Evolutionary conservation across 169 alveolate genomes (phyloP), one percentile per base, ranked within the genome.

Genomic region (Plasmodium vivax): DNA sequence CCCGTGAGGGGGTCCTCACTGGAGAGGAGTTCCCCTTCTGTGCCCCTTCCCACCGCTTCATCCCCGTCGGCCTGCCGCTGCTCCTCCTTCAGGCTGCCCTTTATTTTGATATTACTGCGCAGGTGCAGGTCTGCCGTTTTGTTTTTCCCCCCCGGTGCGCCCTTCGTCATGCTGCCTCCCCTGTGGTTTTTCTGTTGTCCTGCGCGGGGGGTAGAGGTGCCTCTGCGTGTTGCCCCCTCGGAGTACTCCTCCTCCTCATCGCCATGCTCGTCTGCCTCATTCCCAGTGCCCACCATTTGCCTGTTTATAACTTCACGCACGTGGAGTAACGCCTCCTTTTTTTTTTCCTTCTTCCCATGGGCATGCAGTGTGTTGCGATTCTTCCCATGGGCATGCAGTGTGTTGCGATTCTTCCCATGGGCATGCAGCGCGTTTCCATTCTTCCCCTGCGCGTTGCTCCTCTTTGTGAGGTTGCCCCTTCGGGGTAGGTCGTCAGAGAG

Each of bases 101-200:
- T 87, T 16, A 87, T 87, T 23, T 62, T 51, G 30, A 38, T 77
- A 79, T 87, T 75, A 38, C 54, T 79, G 3, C 58, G 32, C 68
- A 80, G 47, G 9, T 73, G 74, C 36, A 84, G 36, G 56, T 72
- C 77, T 41, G 68, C 43, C 8, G 36, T 12, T 84, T 62, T 72
- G 9, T 8, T 72, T 23, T 14, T 43, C 1, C 54, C 79, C 72
- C 30, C 74, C 14, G 27, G 3, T 82, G 90, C 14, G 5, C 9
- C 32, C 32, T 73, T 54, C 14, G n/a, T 7, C 36, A 71, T n/a
- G n/a, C n/a, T 32, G 62, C 4, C 27, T 27, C 34, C 75, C 68
- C 8, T 41, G 19, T 51, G 43, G 10, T 30, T 87, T 54, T 38
- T 3, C n/a, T 58, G 41, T 30, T 54, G n/a, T 2, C 45, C 71